Evolutionary conservation across 306 rosid species (phyloP).

Genomic region (Cucurbita moschata): DNA sequence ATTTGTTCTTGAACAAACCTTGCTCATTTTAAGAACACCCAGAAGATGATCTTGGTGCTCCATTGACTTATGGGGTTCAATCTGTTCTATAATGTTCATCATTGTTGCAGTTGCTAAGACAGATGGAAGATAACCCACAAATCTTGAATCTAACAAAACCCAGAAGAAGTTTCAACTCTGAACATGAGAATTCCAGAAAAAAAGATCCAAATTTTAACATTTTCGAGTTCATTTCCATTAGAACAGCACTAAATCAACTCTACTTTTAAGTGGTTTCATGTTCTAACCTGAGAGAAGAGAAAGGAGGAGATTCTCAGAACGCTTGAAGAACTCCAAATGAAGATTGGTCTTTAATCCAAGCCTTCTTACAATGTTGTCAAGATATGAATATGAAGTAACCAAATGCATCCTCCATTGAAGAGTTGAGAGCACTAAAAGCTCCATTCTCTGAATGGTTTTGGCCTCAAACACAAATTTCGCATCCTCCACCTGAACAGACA

Average conservation of each 20-base stretch:
- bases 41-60: conserved; percentile 47
- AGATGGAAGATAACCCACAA: conserved; percentile 48
- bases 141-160: conserved; percentile 36
- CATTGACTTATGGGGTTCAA: conserved; percentile 26
- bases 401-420: conserved; percentile 72
- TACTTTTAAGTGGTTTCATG: background rate
- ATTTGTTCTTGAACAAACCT: conserved; percentile 21
- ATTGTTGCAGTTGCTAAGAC: conserved; percentile 52
- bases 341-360: conserved; percentile 43
- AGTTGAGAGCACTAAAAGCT: conserved; percentile 41
- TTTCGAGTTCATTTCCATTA: background rate
- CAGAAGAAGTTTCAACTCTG: background rate
- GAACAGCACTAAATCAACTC: background rate
- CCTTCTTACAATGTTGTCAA: conserved; percentile 53
- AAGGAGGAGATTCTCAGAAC: conserved; percentile 44
- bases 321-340: conserved; percentile 45
- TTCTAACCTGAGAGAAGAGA: conserved; percentile 38
- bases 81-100: conserved; percentile 48
- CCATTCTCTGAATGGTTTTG: conserved; percentile 57
- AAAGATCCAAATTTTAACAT: background rate
- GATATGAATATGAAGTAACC: conserved; percentile 47
- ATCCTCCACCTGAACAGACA: conserved; percentile 37
- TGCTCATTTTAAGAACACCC: conserved; percentile 33
- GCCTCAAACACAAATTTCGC: conserved; percentile 40
- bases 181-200: background rate